phyloP scores from a whole-genome alignment of 805 yeast genomes.

The Suhomyces vadensis region DNA sequence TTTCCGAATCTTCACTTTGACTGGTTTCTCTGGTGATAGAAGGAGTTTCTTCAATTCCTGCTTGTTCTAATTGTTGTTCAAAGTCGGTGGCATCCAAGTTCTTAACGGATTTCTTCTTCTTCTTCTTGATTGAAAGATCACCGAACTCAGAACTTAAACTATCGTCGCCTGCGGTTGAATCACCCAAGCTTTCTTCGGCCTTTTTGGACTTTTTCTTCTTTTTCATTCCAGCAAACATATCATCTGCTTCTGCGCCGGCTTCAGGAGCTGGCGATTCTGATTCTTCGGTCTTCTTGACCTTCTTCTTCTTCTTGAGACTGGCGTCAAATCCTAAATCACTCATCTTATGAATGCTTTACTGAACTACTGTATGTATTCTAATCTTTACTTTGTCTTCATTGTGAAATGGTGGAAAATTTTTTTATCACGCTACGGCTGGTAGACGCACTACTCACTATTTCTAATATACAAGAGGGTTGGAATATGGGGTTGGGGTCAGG shows the following conservation, averaged over 20 bases:
- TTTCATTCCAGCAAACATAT: conserved; percentile 70
- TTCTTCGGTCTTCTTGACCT: conserved; percentile 50
- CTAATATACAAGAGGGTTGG: conserved; percentile 1
- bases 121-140: conserved; percentile 58
- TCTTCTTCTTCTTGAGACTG: conserved; percentile 76
- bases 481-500: not conserved
- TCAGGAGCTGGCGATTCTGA: conserved; percentile 36
- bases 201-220: conserved; percentile 75
- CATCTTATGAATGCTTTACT: conserved; percentile 27
- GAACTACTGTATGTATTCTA: not conserved
- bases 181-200: conserved; percentile 26
- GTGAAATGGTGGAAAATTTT: conserved; percentile 11
- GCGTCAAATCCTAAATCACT: conserved; percentile 72
- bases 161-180: conserved; percentile 27
- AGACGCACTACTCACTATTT: conserved; percentile 2
- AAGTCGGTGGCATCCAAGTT: conserved; percentile 70
- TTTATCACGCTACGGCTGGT: conserved; percentile 5
- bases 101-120: conserved; percentile 69
- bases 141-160: conserved; percentile 39
- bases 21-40: conserved; percentile 12
- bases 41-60: conserved; percentile 66
- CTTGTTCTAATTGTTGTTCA: conserved; percentile 85
- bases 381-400: not conserved
- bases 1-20: conserved; percentile 28
- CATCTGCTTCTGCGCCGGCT: conserved; percentile 47